Conservation (phyloP, 2,329 filamentous ascomycete species). For the Trichoderma aggressivum region DNA sequence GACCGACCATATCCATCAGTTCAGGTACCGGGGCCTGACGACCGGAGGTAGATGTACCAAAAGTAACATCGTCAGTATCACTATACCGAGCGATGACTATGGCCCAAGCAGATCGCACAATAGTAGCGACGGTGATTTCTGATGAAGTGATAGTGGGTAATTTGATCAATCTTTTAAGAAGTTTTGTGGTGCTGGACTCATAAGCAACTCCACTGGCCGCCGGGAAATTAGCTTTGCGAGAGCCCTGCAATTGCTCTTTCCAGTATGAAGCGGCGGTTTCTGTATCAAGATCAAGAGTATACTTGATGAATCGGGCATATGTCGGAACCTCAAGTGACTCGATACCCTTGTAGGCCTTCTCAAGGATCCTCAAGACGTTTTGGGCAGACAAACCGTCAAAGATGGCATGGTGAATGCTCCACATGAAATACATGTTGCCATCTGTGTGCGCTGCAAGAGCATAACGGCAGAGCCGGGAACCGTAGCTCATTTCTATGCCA, state of each 20-base stretch:
- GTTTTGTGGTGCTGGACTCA: neutral
- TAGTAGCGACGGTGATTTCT: conserved; percentile 22
- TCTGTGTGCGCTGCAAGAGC: neutral
- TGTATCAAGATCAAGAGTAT: neutral
- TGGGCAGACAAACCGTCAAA: conserved; percentile 23
- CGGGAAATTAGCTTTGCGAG: conserved; percentile 1
- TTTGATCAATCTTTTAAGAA: neutral
- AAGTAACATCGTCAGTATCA: conserved; percentile 23
- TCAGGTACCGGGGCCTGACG: conserved; percentile 22
- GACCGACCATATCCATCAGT: conserved; percentile 21
- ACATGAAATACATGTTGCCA: neutral
- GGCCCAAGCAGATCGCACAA: conserved; percentile 29
- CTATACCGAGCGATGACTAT: conserved; percentile 38
- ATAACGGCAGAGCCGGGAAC: neutral
- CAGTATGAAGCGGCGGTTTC: neutral
- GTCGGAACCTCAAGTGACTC: neutral
- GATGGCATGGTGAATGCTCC: conserved; percentile 19
- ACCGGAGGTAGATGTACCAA: conserved; percentile 22
- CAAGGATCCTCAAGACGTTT: neutral
- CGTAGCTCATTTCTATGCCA: neutral
- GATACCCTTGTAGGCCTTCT: neutral
- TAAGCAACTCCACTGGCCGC: neutral
- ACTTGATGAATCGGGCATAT: conserved; percentile 10
- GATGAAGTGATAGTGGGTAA: neutral
- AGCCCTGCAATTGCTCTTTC: neutral